A percentile compares a stretch with the other conserved stretches of the same genome.
Evolutionary conservation across 108 stramenopile genomes (phyloP).

Genomic region (Conticribra weissflogii): DNA sequence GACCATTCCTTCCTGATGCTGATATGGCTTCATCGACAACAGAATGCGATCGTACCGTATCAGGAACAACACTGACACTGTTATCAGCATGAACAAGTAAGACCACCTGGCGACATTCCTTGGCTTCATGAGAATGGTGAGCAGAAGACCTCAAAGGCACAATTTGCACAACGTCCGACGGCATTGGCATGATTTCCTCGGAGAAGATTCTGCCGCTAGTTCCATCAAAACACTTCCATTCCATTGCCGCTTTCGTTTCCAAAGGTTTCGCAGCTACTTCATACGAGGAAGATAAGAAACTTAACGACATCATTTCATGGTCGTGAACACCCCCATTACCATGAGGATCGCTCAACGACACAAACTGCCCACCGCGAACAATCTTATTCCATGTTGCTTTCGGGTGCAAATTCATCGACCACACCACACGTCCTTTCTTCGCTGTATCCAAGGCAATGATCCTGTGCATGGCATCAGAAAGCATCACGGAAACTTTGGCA

Average conservation of each 20-base stretch:
- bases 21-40: constrained; percentile 47
- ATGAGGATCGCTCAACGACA: constrained; percentile 55
- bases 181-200: constrained; percentile 37
- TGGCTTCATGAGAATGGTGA: constrained; percentile 53
- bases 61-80: constrained; percentile 62
- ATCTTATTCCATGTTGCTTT: constrained; percentile 68
- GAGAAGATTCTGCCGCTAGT: constrained; percentile 66
- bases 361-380: constrained; percentile 77
- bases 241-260: constrained; percentile 21
- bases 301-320: constrained; percentile 69
- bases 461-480: constrained; percentile 61
- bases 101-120: constrained; percentile 71
- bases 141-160: constrained; percentile 51
- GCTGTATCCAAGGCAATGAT: constrained; percentile 70
- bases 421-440: constrained; percentile 54
- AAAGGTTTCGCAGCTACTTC: background rate
- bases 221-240: constrained; percentile 85
- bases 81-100: constrained; percentile 66
- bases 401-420: constrained; percentile 65
- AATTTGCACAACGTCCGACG: constrained; percentile 67
- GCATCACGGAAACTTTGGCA: constrained; percentile 74
- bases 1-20: constrained; percentile 52
- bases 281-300: constrained; percentile 18
- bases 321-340: constrained; percentile 76
- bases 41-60: constrained; percentile 33